These are phyloP conservation scores for Phoma herbarum DNA, from an alignment of 2,329 filamentous ascomycete species.

Conservation along the genomic window DNA sequence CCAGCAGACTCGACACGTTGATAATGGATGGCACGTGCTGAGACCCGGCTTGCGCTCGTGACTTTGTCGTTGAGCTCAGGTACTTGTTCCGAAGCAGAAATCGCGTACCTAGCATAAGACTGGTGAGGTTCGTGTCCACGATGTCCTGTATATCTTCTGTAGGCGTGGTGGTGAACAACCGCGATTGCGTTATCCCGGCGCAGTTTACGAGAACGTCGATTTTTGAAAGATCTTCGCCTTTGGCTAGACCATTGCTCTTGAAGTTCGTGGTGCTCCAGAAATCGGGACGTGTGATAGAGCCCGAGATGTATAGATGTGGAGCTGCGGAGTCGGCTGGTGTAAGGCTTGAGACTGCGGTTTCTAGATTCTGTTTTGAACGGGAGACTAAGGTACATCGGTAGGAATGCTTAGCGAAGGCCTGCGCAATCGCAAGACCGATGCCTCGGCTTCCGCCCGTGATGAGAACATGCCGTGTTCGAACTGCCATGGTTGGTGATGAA, in stretches of 20 bases:
- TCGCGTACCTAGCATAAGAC: conserved; percentile 70
- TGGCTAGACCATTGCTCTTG: conserved; percentile 7
- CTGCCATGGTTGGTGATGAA: conserved; percentile 7
- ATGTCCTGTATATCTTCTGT: conserved; percentile 64
- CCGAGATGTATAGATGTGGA: conserved; percentile 39
- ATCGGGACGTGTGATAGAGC: conserved; percentile 32
- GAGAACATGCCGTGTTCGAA: conserved; percentile 38
- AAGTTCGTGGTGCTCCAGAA: conserved; percentile 39
- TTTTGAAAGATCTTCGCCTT: conserved; percentile 13
- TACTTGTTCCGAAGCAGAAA: conserved; percentile 52
- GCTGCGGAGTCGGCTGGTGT: conserved; percentile 26
- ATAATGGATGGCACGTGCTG: conserved; percentile 67
- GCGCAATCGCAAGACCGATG: conserved; percentile 51
- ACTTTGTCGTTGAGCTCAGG: conserved; percentile 10
- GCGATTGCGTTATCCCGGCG: conserved; percentile 75
- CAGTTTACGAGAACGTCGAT: conserved; percentile 75
- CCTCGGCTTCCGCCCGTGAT: conserved; percentile 52
- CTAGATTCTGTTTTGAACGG: conserved; percentile 36
- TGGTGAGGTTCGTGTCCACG: conserved; percentile 74
- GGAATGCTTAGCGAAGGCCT: conserved; percentile 40
- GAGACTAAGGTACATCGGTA: conserved; percentile 47
- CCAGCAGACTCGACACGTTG: conserved; percentile 82
- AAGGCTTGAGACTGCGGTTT: conserved; percentile 30
- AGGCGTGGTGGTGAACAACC: conserved; percentile 66
- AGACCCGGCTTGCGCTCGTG: conserved; percentile 45